A percentile compares a stretch with the other conserved stretches of the same genome.
phyloP scores from a whole-genome alignment of 2,329 filamentous ascomycete genomes.

The Xylaria sp. region DNA sequence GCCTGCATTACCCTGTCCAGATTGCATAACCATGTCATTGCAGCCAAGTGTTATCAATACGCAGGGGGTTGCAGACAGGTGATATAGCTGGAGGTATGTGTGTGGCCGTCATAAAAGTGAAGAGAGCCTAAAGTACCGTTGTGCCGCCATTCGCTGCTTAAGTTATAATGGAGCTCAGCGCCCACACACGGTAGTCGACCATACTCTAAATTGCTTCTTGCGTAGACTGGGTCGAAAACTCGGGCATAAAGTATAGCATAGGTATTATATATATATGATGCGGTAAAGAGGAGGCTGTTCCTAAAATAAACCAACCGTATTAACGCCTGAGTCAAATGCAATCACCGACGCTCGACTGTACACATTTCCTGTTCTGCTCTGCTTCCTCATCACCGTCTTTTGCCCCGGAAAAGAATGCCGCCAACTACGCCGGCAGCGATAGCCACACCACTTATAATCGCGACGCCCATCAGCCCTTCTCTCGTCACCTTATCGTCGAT shows the following conservation, averaged over 20 bases:
- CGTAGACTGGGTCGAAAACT: not conserved
- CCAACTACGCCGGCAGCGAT: constrained; percentile 94
- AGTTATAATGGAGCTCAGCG: not conserved
- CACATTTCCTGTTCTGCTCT: not conserved
- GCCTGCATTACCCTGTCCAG: not conserved
- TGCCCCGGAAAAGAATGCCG: constrained; percentile 77
- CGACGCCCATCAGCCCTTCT: constrained; percentile 92
- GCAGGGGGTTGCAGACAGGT: not conserved
- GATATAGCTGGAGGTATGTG: not conserved
- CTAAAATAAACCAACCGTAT: constrained; percentile 29
- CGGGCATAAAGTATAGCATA: not conserved
- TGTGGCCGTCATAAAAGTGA: not conserved
- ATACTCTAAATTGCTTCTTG: too few species aligned
- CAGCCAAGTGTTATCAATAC: not conserved
- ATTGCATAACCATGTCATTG: not conserved
- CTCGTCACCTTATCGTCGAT: constrained; percentile 97
- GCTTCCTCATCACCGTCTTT: constrained; percentile 41
- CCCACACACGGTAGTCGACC: not conserved
- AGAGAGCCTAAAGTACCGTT: not conserved
- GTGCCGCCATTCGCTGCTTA: not conserved
- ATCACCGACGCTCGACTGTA: constrained; percentile 32
- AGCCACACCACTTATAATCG: constrained; percentile 92
- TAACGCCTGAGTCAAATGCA: constrained; percentile 37
- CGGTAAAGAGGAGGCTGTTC: constrained; percentile 26
- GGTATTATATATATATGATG: constrained; percentile 21